Percentiles rank a stretch among this genome's conserved stretches.
Evolutionary conservation across 805 yeast genomes (phyloP).

Genomic region (Kodamaea jinghongensis): DNA sequence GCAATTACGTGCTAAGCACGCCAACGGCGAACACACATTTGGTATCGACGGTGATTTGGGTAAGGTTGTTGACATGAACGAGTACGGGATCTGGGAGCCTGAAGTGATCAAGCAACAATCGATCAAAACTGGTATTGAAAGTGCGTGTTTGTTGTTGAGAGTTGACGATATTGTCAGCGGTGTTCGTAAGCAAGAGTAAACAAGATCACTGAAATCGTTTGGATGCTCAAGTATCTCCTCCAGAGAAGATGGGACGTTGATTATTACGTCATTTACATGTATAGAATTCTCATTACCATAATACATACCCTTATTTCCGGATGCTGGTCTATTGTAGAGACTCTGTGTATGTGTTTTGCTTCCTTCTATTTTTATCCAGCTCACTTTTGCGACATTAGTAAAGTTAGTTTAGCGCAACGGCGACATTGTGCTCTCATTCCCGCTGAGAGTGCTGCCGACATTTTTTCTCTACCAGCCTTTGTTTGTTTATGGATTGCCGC

Average conservation of each 20-base stretch:
- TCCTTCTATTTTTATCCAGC: constrained; percentile 6
- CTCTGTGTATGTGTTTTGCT: constrained; percentile 4
- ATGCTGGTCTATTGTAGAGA: constrained; percentile 2
- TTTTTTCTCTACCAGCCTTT: not conserved
- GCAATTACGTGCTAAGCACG: constrained; percentile 93
- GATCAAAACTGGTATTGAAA: constrained; percentile 95
- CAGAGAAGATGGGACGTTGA: no score
- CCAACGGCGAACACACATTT: constrained; percentile 77
- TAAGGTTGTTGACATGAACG: constrained; percentile 91
- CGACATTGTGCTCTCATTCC: constrained; percentile 1
- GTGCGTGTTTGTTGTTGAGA: constrained; percentile 89
- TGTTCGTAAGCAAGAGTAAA: constrained; percentile 50
- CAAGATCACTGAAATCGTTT: no score
- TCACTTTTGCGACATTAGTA: not conserved
- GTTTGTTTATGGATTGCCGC: constrained; percentile 3
- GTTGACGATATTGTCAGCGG: constrained; percentile 98
- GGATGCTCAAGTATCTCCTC: no score
- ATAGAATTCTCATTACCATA: no score
- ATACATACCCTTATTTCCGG: no score
- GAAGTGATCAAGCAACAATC: constrained; percentile 97
- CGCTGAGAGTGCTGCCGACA: no score
- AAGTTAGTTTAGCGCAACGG: not conserved
- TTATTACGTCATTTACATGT: no score
- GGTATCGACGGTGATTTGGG: constrained; percentile 97
- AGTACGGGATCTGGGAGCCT: constrained; percentile 98